These are phyloP conservation scores for Trichoderma koningii DNA, from an alignment of 2,329 filamentous ascomycete genomes.

Conservation along the genomic window DNA sequence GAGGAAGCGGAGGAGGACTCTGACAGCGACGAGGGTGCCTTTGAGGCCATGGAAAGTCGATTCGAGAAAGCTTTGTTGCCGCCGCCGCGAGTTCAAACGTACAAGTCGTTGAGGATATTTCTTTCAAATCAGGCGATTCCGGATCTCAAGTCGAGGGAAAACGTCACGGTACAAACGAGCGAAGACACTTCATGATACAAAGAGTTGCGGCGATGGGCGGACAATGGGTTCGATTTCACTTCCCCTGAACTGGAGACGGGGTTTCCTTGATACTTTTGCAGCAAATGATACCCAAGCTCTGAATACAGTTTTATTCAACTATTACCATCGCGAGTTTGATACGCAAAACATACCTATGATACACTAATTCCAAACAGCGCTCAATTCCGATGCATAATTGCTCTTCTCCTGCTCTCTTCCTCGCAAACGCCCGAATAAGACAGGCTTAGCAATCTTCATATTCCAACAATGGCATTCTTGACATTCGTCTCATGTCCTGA, in stretches of 20 bases:
- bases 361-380: constrained; percentile 24
- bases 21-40: constrained; percentile 47
- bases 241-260: neutral
- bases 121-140: constrained; percentile 57
- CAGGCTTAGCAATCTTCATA: neutral
- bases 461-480: neutral
- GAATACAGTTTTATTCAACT: constrained; percentile 19
- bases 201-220: neutral
- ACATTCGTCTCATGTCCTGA: neutral
- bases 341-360: constrained; percentile 17
- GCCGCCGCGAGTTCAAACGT: constrained; percentile 46
- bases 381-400: neutral
- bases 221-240: neutral
- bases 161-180: constrained; percentile 52
- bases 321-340: constrained; percentile 3
- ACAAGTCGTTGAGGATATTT: constrained; percentile 62
- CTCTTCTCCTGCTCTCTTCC: neutral
- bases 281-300: constrained; percentile 26
- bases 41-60: constrained; percentile 60
- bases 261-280: neutral
- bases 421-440: neutral
- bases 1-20: constrained; percentile 40
- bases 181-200: constrained; percentile 32
- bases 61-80: constrained; percentile 57
- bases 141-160: constrained; percentile 54